Percentiles rank a stretch among this genome's conserved stretches.
Evolutionary conservation across 2,329 filamentous ascomycete genomes (phyloP).

Genomic region (Alternaria hordeiaustralica): DNA sequence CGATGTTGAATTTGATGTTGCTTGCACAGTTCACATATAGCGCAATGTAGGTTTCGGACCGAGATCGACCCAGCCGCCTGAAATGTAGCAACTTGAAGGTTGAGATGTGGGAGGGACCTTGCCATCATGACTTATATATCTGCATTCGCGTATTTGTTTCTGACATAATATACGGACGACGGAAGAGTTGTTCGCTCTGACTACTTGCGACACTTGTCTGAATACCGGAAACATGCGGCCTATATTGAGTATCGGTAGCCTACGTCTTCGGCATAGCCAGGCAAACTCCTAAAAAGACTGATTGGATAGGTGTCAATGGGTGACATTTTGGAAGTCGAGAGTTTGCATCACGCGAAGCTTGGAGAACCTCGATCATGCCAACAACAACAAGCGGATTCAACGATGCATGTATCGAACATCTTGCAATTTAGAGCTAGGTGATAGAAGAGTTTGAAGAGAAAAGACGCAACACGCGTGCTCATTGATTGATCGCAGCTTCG

Average conservation of each 20-base stretch:
- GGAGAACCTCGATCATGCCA: background rate
- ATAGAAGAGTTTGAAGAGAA: background rate
- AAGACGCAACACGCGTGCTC: background rate
- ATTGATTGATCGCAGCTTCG: slow-evolving; percentile 17
- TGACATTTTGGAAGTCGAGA: background rate
- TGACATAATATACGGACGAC: background rate
- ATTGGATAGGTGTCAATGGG: slow-evolving; percentile 1
- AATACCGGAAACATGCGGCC: background rate
- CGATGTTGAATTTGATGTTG: background rate
- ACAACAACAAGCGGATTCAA: background rate
- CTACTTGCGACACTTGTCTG: background rate
- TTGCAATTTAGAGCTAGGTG: background rate
- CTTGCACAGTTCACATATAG: background rate
- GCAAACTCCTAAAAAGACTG: background rate
- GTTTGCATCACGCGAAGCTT: background rate
- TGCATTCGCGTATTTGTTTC: background rate
- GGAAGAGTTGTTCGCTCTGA: background rate
- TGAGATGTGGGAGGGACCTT: background rate
- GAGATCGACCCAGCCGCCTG: background rate
- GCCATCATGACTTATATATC: background rate
- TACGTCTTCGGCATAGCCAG: background rate
- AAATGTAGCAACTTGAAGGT: background rate
- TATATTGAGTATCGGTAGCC: background rate
- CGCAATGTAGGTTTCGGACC: background rate
- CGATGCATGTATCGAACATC: background rate